phyloP scores from a whole-genome alignment of 805 yeast genomes.

The Suhomyces pyralidae region DNA sequence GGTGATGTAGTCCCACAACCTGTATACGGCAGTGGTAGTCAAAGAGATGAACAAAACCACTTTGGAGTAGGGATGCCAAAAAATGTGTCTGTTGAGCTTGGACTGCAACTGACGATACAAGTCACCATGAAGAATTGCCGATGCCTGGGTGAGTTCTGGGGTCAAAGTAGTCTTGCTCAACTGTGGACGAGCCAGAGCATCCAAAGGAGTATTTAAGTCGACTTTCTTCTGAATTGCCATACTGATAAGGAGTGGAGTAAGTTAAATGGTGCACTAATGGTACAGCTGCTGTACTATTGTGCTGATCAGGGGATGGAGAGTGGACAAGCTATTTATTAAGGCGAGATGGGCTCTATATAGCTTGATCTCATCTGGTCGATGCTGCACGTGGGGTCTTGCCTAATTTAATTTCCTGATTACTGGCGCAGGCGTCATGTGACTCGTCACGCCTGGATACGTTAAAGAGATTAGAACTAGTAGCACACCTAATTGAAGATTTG shows the following conservation, averaged over 20 bases:
- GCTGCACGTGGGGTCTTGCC: slow-evolving; percentile 8
- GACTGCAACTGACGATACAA: slow-evolving; percentile 49
- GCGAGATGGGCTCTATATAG: slow-evolving; percentile 1
- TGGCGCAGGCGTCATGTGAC: background rate
- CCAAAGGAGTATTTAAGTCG: slow-evolving; percentile 54
- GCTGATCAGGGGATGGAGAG: background rate
- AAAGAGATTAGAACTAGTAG: too few species aligned
- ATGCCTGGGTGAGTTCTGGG: slow-evolving; percentile 60
- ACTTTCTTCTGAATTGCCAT: slow-evolving; percentile 51
- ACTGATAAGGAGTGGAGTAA: background rate
- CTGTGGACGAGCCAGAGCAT: slow-evolving; percentile 48
- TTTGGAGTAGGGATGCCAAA: slow-evolving; percentile 46
- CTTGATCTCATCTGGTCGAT: background rate
- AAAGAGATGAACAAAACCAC: slow-evolving; percentile 17
- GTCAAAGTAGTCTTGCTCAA: slow-evolving; percentile 47
- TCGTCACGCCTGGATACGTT: background rate
- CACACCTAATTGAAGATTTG: too few species aligned
- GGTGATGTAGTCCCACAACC: slow-evolving; percentile 28
- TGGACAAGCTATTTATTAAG: too few species aligned
- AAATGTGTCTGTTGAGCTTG: slow-evolving; percentile 40
- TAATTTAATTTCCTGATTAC: background rate
- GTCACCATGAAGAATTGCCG: slow-evolving; percentile 63
- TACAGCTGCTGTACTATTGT: background rate
- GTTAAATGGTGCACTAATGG: background rate
- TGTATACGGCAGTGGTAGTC: slow-evolving; percentile 17